Evolutionary conservation across 768 basidiomycete genomes (phyloP).

Genomic region (Sporobolomyces pararoseus): DNA sequence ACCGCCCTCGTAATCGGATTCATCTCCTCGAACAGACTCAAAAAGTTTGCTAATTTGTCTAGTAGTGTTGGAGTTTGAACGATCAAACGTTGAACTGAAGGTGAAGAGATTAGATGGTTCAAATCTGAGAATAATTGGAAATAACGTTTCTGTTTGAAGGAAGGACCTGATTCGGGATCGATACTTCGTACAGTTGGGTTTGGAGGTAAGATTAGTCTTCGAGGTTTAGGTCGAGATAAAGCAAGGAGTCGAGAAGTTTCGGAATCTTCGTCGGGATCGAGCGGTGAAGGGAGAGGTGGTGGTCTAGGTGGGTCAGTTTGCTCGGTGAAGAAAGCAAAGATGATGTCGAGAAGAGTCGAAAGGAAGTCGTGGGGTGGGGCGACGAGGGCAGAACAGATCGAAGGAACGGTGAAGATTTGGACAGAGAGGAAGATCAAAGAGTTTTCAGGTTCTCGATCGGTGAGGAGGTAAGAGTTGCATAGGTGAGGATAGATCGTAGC

Average conservation of each 20-base stretch:
- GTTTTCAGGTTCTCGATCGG: conserved; percentile 90
- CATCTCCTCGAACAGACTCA: conserved; percentile 87
- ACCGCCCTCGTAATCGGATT: conserved; percentile 83
- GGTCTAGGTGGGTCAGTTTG: conserved; percentile 51
- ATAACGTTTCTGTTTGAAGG: conserved; percentile 92
- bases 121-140: conserved; percentile 73
- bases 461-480: conserved; percentile 83
- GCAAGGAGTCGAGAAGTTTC: conserved; percentile 7
- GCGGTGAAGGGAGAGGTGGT: conserved; percentile 1
- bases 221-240: conserved; percentile 57
- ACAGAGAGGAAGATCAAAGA: conserved; percentile 90
- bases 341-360: conserved; percentile 71
- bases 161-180: conserved; percentile 70
- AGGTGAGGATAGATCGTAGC: conserved; percentile 63
- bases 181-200: conserved; percentile 50
- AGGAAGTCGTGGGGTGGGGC: conserved; percentile 70
- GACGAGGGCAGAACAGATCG: conserved; percentile 67
- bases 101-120: conserved; percentile 68
- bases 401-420: conserved; percentile 87
- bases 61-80: conserved; percentile 66
- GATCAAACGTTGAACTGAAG: conserved; percentile 68
- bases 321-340: conserved; percentile 87
- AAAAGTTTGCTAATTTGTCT: conserved; percentile 66
- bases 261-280: neutral
- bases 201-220: conserved; percentile 54